Evolutionary conservation across 2,329 filamentous ascomycete genomes (phyloP), one percentile per base, ranked within the genome.

Genomic region (Cercospora sp.): DNA sequence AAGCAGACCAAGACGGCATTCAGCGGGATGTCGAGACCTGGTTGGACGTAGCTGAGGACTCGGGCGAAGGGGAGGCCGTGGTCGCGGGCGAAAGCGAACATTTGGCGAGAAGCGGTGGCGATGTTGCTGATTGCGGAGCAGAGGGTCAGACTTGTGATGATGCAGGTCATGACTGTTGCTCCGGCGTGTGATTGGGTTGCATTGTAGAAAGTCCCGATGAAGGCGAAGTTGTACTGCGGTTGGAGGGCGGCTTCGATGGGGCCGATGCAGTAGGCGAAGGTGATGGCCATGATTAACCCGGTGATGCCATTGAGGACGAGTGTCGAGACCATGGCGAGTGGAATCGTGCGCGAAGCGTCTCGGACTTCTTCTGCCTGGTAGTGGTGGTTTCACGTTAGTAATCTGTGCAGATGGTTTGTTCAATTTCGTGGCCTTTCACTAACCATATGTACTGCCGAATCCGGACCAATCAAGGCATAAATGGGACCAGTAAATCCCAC

Each of bases 71-170:
- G 81, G 0, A 83, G 75, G 1, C 81, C 81, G 3, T 76, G 72
- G 64, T 83, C 81, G 26, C 81, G 78, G 13, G 81, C 80, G 69
- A 83, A 83, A 0, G 80, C 80, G 64, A 76, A 83, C 5, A 79
- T 74, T 75, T 82, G 80, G 7, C 80, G 78, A 8, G 80, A 81
- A 1, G 79, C 79, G 2, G 81, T 78, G 36, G 81, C 80, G 10
- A 80, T 69, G 18, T 77, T 72, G 10, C 77, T 79, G 13, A 81
- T 76, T 8, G 78, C 79, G 39, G 77, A 80, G 65, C 76, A 79
- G 60, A 82, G 77, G 10, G 79, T 78, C 2, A 81, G 73, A 1
- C 78, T 72, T 20, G 81, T 75, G 66, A 82, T 78, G 55, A 81
- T 78, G 59, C 68, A 68, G 3, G 73, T 74, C 69, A 75, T 74